Evolutionary conservation across 2,329 filamentous ascomycete genomes (phyloP).

Genomic region (Colletotrichum orbiculare): DNA sequence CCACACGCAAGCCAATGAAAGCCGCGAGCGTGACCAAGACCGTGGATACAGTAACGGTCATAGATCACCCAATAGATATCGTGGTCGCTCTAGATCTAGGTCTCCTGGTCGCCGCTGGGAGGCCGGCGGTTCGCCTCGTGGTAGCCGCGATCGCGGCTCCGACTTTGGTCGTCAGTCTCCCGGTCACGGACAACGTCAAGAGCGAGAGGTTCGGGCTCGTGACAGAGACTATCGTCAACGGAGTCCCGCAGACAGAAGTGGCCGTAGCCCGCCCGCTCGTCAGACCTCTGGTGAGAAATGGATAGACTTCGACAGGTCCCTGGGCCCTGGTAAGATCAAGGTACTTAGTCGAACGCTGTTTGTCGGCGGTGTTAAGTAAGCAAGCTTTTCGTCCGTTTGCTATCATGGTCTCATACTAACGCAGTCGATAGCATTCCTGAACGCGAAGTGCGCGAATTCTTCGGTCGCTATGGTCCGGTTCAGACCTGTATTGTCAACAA

Average conservation of each 20-base stretch:
- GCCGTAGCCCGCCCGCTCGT: conserved; percentile 68
- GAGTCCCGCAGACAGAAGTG: conserved; percentile 77
- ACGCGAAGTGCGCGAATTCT: conserved; percentile 82
- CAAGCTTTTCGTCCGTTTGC: conserved; percentile 39
- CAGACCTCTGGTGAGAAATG: conserved; percentile 67
- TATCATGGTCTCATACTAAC: conserved; percentile 1
- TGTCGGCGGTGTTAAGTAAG: conserved; percentile 92
- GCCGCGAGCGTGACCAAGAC: conserved; percentile 65
- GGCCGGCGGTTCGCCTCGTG: conserved; percentile 72
- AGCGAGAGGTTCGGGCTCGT: conserved; percentile 60
- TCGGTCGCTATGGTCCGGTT: conserved; percentile 84
- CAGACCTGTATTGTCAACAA: conserved; percentile 99
- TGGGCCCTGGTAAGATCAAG: conserved; percentile 85
- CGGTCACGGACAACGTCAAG: conserved; percentile 68
- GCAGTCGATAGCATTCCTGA: conserved; percentile 59
- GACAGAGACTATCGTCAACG: conserved; percentile 86
- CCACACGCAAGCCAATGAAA: conserved; percentile 45
- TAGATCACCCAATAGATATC: conserved; percentile 71
- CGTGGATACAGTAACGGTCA: conserved; percentile 63
- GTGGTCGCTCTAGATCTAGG: conserved; percentile 78
- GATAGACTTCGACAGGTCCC: conserved; percentile 80
- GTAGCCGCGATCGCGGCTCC: conserved; percentile 73
- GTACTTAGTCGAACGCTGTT: conserved; percentile 96
- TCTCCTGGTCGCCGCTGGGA: conserved; percentile 83
- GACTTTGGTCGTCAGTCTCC: conserved; percentile 79